Evolutionary conservation across 306 rosid species (phyloP), one percentile per base, ranked within the genome.

Genomic region (Vigna trinervia): DNA sequence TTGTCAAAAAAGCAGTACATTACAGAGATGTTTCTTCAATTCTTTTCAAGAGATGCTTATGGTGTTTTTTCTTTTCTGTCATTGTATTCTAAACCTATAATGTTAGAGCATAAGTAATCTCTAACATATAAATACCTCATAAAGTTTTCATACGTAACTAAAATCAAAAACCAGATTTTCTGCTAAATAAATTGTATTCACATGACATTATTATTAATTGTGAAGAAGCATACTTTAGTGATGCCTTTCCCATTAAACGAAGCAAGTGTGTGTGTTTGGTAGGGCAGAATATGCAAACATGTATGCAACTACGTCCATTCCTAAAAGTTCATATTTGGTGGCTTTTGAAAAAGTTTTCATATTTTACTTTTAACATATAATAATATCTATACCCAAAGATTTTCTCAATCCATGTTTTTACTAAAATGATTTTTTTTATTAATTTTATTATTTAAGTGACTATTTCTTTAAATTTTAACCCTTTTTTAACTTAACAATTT

Each of bases 231-330:
- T 23, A 63, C 69, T 73, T 73, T 45, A 54, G 56, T 32, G 54
- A 67, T 67, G 76, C 76, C 64, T 74, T 81, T 68, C 58, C 71
- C 47, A 58, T 47, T 20, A 65, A 68, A 64, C 32, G 41, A 73
- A 80, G 75, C 83, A 73, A 79, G 38, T 79, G 9, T 15, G 65
- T 32, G 59, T 23, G 36, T 62, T 47, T 75, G 73, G 63, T 51
- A 61, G 70, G 48, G 23, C 60, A 20, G 28, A 65, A 38, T 19
- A 20, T 76, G 54, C 22, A 10, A 59, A 26, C 20, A 60, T 45
- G 43, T 8, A 15, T 64, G 69, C 30, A 36, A 36, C 69, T 63
- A 38, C 6, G 9, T 38, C 46, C 46, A 58, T 23, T 4, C 43
- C 69, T 63, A 17, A 17, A 8, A 36, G 68, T 34, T 45, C 50